A percentile compares a stretch with the other conserved stretches of the same genome.
Evolutionary conservation across 306 rosid species (phyloP).

Genomic region (Medicago truncatula): DNA sequence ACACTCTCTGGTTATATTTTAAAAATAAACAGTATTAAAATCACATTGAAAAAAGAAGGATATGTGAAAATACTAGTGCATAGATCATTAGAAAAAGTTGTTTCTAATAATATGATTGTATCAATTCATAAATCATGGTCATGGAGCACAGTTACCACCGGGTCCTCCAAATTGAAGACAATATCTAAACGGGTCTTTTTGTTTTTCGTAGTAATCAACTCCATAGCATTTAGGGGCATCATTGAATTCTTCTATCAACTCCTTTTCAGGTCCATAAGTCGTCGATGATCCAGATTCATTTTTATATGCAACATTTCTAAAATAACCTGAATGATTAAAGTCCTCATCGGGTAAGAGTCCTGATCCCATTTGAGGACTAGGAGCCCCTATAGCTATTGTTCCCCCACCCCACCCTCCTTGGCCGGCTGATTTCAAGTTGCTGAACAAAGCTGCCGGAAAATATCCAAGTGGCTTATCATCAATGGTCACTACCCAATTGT

Average conservation of each 20-base stretch:
- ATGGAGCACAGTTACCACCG: background rate
- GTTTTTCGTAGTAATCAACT: background rate
- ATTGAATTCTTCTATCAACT: fast-evolving
- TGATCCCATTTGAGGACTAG: background rate
- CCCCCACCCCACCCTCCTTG: background rate
- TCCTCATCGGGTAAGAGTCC: too few relatives aligned
- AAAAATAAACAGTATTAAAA: too few relatives aligned
- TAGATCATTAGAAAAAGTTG: too few relatives aligned
- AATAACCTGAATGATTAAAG: background rate
- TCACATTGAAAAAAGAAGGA: too few relatives aligned
- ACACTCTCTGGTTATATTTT: too few relatives aligned
- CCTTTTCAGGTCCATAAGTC: background rate
- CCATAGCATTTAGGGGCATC: background rate
- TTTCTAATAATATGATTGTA: too few relatives aligned
- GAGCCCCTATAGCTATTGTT: background rate
- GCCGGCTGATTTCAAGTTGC: background rate
- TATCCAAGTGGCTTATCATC: background rate
- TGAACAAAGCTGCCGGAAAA: background rate
- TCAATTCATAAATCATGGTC: too few relatives aligned
- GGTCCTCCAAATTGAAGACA: background rate
- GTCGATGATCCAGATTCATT: background rate
- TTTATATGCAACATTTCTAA: background rate
- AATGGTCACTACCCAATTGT: background rate
- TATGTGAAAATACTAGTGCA: too few relatives aligned
- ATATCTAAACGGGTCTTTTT: background rate